Evolutionary conservation across 2,329 filamentous ascomycete species (phyloP).

Genomic region (Trichoderma lentiforme): DNA sequence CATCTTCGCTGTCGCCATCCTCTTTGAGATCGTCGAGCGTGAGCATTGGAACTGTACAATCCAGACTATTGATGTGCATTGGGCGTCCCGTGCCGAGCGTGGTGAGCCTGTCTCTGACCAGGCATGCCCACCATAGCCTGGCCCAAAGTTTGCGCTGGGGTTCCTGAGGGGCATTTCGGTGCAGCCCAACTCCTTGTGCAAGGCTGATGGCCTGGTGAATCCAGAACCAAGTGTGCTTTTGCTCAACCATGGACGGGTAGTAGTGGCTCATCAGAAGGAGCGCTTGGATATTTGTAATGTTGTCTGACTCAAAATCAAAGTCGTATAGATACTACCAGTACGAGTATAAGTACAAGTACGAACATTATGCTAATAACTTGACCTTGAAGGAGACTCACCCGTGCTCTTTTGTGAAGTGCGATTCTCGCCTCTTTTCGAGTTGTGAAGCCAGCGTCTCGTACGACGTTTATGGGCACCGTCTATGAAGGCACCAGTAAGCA

Average conservation of each 20-base stretch:
- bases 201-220: constrained; percentile 23
- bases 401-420: constrained; percentile 15
- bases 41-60: constrained; percentile 22
- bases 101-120: constrained; percentile 22
- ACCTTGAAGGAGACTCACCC: background rate
- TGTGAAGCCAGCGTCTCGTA: constrained; percentile 11
- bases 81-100: constrained; percentile 23
- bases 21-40: constrained; percentile 21
- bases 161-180: constrained; percentile 15
- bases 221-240: constrained; percentile 27
- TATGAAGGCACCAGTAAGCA: background rate
- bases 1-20: constrained; percentile 20
- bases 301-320: constrained; percentile 22
- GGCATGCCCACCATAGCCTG: constrained; percentile 24
- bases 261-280: constrained; percentile 24
- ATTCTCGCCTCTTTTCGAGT: constrained; percentile 20
- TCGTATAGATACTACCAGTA: constrained; percentile 20
- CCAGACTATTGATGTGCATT: constrained; percentile 24
- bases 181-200: constrained; percentile 22
- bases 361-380: background rate
- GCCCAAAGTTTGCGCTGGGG: constrained; percentile 22
- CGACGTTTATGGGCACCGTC: background rate
- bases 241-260: constrained; percentile 23
- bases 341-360: background rate
- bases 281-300: constrained; percentile 21